Conservation (phyloP, 2,329 filamentous ascomycete species). For the Calonectria ilicicola region DNA sequence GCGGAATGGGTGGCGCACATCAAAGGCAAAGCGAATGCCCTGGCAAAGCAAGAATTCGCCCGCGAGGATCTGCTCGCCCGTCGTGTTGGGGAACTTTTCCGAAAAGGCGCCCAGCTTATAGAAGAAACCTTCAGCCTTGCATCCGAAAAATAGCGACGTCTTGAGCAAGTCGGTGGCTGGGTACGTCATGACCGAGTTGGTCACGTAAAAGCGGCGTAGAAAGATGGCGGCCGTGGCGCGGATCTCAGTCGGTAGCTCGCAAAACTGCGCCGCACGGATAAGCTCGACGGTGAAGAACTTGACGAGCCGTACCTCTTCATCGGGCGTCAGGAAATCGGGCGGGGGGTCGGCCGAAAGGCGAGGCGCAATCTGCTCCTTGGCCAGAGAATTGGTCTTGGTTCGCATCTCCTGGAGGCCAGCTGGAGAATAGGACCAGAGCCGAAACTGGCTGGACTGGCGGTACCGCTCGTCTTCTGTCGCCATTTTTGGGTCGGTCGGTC, state of each 20-base stretch:
- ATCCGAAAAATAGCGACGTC: constrained; percentile 91
- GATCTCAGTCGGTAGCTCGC: constrained; percentile 63
- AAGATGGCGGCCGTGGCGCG: constrained; percentile 84
- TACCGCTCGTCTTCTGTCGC: constrained; percentile 91
- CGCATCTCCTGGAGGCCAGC: constrained; percentile 78
- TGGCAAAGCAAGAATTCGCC: constrained; percentile 95
- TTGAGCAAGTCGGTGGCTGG: constrained; percentile 90
- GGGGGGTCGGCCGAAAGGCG: constrained; percentile 66
- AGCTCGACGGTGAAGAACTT: constrained; percentile 78
- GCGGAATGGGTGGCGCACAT: constrained; percentile 90
- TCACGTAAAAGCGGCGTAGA: constrained; percentile 93
- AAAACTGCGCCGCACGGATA: constrained; percentile 67
- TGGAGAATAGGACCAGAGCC: constrained; percentile 91
- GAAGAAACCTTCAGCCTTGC: constrained; percentile 90
- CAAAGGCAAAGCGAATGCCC: constrained; percentile 91
- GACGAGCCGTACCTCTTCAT: constrained; percentile 86
- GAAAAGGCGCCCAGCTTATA: constrained; percentile 74
- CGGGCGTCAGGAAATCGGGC: constrained; percentile 83
- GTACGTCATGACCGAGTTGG: constrained; percentile 96
- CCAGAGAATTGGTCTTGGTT: constrained; percentile 81
- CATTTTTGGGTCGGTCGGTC: constrained; percentile 58
- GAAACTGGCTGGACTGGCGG: constrained; percentile 88
- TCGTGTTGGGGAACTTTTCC: constrained; percentile 76
- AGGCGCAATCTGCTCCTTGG: constrained; percentile 70
- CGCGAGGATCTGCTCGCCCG: constrained; percentile 84